Base-by-base conservation (phyloP, 2,329 filamentous ascomycete species). In the Colletotrichum trifolii region DNA sequence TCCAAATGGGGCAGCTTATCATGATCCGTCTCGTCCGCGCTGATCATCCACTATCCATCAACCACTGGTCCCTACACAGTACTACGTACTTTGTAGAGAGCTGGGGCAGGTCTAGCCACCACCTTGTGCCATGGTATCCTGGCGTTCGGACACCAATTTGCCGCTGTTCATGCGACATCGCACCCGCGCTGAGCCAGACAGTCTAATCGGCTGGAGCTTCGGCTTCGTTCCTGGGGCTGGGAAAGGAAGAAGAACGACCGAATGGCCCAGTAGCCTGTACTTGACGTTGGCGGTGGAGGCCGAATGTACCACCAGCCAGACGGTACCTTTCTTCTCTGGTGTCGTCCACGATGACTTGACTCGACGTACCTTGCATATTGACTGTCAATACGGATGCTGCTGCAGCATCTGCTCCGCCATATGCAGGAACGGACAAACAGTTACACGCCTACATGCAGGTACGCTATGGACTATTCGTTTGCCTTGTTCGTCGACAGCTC, bases 381-480 rank as follows among this genome's bases (percentile, higher is more conserved):
- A 47, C 50, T 38, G 43, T 40, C 48, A 36, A 33, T 57, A 48
- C 36, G 40, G 49, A 55, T 42, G 43, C 57, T 59, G 54, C 43
- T 39, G 45, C 35, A 36, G 53, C 39, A 50, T 64, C 61, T 38
- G 39, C 54, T 52, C 42, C 40, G 36, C 60, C 36, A 49, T 49
- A 66, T 67, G 66, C 66, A 67, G 66, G 66, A 67, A 67, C 66
- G 47, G 40, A 59, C 48, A 38, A 66, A 53, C 47, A 38, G 53
- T 39, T 62, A 60, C 54, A 66, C 53, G 39, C 39, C 48, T 58
- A 40, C 35, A 66, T 67, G 63, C 66, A 67, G 66, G 66, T 66
- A 67, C 66, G 39, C 43, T 66, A 35, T 34, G 11, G 36, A 47
- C 34, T 38, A 25, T 43, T 43, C 43, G 47, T 17, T 52, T 8